These are phyloP conservation scores for Camelina sativa DNA, from an alignment of 345 rosid genomes.

Conservation along the genomic window DNA sequence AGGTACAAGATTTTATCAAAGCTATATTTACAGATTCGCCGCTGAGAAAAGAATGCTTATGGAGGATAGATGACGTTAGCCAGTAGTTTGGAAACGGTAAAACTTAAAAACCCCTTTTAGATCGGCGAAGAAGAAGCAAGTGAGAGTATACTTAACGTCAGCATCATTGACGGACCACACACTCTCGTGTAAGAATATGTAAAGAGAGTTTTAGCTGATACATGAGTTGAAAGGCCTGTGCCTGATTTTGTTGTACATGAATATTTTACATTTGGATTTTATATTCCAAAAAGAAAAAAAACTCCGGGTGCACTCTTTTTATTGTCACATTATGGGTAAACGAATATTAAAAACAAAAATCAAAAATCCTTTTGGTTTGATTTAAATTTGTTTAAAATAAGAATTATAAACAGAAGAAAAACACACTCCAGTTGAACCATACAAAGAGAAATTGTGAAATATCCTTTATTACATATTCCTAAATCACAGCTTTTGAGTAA, in stretches of 20 bases:
- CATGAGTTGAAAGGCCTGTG: constrained; percentile 16
- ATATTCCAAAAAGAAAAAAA: neutral
- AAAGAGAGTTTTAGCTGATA: constrained; percentile 32
- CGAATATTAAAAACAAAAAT: neutral
- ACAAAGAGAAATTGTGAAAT: no score
- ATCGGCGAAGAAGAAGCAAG: constrained; percentile 27
- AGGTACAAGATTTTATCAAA: constrained; percentile 81
- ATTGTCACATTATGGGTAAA: neutral
- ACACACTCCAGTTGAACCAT: no score
- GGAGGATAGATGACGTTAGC: constrained; percentile 64
- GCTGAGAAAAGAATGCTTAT: constrained; percentile 84
- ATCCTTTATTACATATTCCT: no score
- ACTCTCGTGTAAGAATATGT: constrained; percentile 29
- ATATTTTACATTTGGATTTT: neutral
- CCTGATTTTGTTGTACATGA: constrained; percentile 37
- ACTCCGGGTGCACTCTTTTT: neutral
- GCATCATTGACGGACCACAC: constrained; percentile 12
- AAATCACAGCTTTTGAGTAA: no score
- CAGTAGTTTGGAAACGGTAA: constrained; percentile 29
- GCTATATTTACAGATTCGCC: constrained; percentile 90
- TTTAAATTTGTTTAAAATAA: no score
- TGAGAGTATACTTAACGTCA: constrained; percentile 13
- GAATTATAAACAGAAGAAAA: no score
- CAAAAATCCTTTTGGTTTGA: no score
- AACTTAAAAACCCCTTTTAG: neutral